These are phyloP conservation scores for Rhodotorula taiwanensis DNA, from an alignment of 768 basidiomycete genomes.

Conservation along the genomic window DNA sequence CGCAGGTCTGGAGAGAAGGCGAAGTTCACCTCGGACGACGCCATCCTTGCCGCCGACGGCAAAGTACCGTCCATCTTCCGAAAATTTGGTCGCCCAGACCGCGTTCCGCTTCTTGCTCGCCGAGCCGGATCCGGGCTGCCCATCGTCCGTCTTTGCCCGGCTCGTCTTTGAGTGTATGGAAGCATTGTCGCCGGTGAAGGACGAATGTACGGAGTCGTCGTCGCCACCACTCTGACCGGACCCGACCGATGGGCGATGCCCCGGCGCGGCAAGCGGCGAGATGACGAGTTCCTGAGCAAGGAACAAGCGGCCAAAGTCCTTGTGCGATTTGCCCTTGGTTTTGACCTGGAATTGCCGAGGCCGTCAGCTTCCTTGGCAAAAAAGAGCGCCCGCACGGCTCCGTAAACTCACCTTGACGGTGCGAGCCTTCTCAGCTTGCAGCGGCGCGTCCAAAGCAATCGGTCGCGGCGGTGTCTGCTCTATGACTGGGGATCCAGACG, in stretches of 20 bases:
- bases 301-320: conserved; percentile 38
- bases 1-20: too few species aligned
- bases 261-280: not conserved
- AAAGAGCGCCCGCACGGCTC: not conserved
- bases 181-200: not conserved
- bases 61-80: conserved; percentile 38
- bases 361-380: too few species aligned
- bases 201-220: not conserved
- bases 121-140: not conserved
- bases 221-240: too few species aligned
- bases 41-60: conserved; percentile 42
- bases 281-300: conserved; percentile 41
- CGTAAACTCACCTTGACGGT: not conserved
- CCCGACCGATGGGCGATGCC: not conserved
- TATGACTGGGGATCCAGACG: not conserved
- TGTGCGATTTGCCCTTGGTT: conserved; percentile 26
- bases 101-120: conserved; percentile 33
- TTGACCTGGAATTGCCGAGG: conserved; percentile 13
- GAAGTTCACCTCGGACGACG: conserved; percentile 33
- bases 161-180: not conserved
- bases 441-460: too few species aligned
- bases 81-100: conserved; percentile 40
- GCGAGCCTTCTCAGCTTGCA: not conserved
- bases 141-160: not conserved
- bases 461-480: not conserved